Percentiles rank a stretch among this genome's conserved stretches.
Evolutionary conservation across 495 filamentous ascomycete species (phyloP).

Genomic region (Penicillium argentinense): DNA sequence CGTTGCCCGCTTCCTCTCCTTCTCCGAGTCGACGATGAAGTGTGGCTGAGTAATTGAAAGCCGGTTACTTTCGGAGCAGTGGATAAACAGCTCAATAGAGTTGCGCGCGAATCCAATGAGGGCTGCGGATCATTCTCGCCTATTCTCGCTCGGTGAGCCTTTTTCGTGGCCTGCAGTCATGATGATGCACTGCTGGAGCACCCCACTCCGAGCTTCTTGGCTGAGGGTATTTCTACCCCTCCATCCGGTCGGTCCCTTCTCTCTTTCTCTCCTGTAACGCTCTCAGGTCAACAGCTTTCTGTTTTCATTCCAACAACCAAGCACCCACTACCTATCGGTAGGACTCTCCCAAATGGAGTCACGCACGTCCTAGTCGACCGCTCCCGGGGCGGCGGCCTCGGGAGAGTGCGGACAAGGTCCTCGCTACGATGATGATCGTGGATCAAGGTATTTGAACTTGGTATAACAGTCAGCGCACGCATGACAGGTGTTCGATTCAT

Average conservation of each 20-base stretch:
- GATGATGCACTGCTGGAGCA: constrained; percentile 8
- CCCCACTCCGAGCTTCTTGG: constrained; percentile 13
- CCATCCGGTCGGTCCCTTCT: constrained; percentile 3
- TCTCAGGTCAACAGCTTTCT: neutral
- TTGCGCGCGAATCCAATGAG: constrained; percentile 10
- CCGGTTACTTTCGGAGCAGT: constrained; percentile 21
- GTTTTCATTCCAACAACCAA: neutral
- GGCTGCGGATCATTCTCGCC: neutral
- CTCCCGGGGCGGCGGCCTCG: constrained; percentile 7
- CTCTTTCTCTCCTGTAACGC: neutral
- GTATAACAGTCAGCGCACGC: constrained; percentile 54
- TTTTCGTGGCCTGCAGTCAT: constrained; percentile 13
- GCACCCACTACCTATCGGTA: constrained; percentile 27
- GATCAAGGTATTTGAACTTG: constrained; percentile 59
- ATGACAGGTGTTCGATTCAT: constrained; percentile 59
- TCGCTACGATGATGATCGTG: constrained; percentile 34
- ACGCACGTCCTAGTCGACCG: constrained; percentile 28
- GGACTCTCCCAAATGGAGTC: constrained; percentile 37
- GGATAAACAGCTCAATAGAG: constrained; percentile 9
- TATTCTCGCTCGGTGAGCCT: constrained; percentile 12
- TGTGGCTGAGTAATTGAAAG: neutral
- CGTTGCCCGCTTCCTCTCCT: no score
- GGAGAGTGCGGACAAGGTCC: constrained; percentile 27
- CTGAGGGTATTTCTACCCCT: constrained; percentile 31
- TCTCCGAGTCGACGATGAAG: no score